Conservation (phyloP, 1,284 basidiomycete species). For the Salmacisia buchloeana region DNA sequence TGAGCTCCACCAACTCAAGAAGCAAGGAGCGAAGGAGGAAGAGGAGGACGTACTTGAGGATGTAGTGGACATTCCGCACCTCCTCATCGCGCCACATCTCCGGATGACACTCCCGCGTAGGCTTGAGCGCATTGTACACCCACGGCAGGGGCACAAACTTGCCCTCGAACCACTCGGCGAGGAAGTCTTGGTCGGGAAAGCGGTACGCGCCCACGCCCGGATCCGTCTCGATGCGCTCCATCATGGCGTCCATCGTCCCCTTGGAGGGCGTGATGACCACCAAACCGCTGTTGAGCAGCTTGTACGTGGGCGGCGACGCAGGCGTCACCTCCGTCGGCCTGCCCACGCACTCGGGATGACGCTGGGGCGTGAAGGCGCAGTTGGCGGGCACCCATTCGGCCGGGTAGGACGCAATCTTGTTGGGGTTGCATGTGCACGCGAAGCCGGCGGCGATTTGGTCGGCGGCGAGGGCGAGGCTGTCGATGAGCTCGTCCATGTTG, state of each 20-base stretch:
- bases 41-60: constrained; percentile 21
- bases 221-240: constrained; percentile 63
- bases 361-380: constrained; percentile 68
- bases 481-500: constrained; percentile 88
- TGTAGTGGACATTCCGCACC: constrained; percentile 54
- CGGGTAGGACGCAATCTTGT: constrained; percentile 75
- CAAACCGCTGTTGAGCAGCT: constrained; percentile 78
- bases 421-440: constrained; percentile 89
- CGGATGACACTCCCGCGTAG: constrained; percentile 64
- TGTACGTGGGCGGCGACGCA: constrained; percentile 65
- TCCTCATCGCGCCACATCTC: constrained; percentile 71
- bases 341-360: constrained; percentile 52
- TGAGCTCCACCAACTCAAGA: neutral
- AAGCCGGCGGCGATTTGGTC: constrained; percentile 73
- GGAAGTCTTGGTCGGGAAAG: constrained; percentile 89
- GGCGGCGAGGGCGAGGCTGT: constrained; percentile 54
- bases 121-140: constrained; percentile 81
- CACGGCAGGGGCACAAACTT: constrained; percentile 65
- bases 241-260: constrained; percentile 59
- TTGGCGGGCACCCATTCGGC: constrained; percentile 82
- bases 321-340: constrained; percentile 54
- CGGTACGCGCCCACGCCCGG: constrained; percentile 65
- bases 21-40: neutral
- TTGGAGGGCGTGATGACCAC: constrained; percentile 70
- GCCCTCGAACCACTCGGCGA: constrained; percentile 71